Evolutionary conservation across 164 flowering plant species (phyloP), one percentile per base, ranked within the genome.

Genomic region (Paratinospora sagittata): DNA sequence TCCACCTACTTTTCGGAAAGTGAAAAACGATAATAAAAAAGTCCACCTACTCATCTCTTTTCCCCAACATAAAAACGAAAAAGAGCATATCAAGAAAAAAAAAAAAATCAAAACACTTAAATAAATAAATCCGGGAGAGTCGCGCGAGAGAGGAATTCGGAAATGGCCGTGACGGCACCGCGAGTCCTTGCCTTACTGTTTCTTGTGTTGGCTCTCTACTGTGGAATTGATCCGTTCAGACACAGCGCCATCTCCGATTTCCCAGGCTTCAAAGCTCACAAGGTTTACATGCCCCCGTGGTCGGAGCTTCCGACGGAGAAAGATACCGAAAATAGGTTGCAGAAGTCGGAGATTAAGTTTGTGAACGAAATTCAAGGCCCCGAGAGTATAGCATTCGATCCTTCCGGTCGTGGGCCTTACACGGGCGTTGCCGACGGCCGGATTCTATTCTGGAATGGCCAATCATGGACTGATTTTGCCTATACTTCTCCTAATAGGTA

Each of bases 341-440:
- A 89, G 84, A 88, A 63, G 21, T 75, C 98, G 47, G 95, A 90
- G 69, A 80, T 92, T 45, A 82, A 49, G 86, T 90, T 89, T 72
- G 47, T 84, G 81, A 85, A 87, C 69, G 87, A 89, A 63, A 71
- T 90, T 9, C 95, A 89, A 63, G 98, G 98, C 0, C 98, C 98
- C 0, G 98, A 93, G 74, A 93, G 98, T 81, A 37, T 93, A 8
- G 94, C 86, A 0, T 95, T 95, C 68, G 99, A 95, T 39, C 84
- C 91, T 13, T 81, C 34, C 8, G 98, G 98, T 9, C 89, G 94
- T 12, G 98, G 98, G 0, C 99, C 98, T 16, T 92, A 95, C 75
- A 90, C 98, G 0, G 97, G 99, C 21, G 85, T 95, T 16, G 96
- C 99, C 41, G 98, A 95, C 60, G 99, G 98, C 5, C 72, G 98